phyloP scores from a whole-genome alignment of 1,284 basidiomycete species.

The Crucibulum parvulum region DNA sequence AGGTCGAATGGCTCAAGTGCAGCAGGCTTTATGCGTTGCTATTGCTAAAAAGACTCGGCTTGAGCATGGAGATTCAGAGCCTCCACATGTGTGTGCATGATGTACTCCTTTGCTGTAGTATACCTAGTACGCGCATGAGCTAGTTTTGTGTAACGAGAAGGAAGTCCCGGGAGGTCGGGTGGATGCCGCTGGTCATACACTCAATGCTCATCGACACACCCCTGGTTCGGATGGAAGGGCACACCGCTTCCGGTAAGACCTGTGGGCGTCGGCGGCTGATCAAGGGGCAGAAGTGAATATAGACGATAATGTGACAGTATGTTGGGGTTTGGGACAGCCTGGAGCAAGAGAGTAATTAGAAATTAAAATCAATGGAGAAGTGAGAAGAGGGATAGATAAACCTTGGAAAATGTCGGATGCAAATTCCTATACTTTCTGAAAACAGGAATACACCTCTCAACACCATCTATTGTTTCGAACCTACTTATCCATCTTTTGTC shows the following conservation, averaged over 20 bases:
- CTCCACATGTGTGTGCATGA: conserved; percentile 64
- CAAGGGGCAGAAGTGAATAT: conserved; percentile 1
- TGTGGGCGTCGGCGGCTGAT: conserved; percentile 22
- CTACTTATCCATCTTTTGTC: conserved; percentile 38
- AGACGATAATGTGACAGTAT: neutral
- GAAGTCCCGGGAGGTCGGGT: neutral
- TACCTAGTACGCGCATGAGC: conserved; percentile 59
- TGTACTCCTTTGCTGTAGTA: conserved; percentile 69
- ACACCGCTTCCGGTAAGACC: conserved; percentile 36
- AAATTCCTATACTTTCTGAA: conserved; percentile 73
- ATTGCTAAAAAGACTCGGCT: neutral
- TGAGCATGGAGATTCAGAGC: conserved; percentile 2
- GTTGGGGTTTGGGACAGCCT: conserved; percentile 1
- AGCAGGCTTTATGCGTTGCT: conserved; percentile 31
- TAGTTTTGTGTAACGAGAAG: conserved; percentile 6
- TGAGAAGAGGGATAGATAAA: conserved; percentile 14
- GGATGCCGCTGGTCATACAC: conserved; percentile 9
- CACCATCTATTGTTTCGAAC: conserved; percentile 66
- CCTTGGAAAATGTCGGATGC: conserved; percentile 75
- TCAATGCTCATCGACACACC: neutral
- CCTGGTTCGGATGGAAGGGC: conserved; percentile 21
- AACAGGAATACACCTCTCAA: conserved; percentile 72
- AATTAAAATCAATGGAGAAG: neutral
- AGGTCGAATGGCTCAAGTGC: conserved; percentile 33
- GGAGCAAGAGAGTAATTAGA: conserved; percentile 44